These are phyloP conservation scores for Scutellaria galericulata DNA, from an alignment of 257 asterid genomes.

Conservation along the genomic window DNA sequence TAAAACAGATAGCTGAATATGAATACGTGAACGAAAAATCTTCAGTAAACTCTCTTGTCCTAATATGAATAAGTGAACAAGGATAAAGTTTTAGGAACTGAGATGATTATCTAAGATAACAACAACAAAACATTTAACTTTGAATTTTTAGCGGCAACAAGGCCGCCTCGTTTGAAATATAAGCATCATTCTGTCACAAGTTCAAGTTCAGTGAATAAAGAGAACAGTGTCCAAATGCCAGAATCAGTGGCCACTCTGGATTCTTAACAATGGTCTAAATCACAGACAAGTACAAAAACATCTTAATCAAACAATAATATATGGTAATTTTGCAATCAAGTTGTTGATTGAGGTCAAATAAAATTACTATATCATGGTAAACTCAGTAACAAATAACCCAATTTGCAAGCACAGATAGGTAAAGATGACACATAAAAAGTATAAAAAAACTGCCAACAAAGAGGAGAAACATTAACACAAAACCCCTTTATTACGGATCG, in stretches of 20 bases:
- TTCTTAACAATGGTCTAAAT: not conserved
- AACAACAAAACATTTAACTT: constrained; percentile 38
- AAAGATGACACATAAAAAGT: not conserved
- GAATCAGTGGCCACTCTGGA: not conserved
- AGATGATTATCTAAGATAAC: constrained; percentile 31
- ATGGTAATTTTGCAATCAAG: constrained; percentile 14
- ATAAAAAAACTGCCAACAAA: not conserved
- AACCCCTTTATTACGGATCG: not conserved
- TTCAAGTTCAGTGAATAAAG: not conserved
- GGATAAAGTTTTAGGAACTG: constrained; percentile 30
- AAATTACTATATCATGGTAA: not conserved
- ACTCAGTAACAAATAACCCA: not conserved
- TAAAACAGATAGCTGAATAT: constrained; percentile 28
- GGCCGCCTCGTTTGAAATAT: constrained; percentile 15
- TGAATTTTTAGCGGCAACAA: constrained; percentile 35
- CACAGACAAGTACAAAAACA: constrained; percentile 5
- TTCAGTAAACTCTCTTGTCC: constrained; percentile 33
- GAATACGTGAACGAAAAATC: constrained; percentile 35
- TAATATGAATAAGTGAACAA: constrained; percentile 34
- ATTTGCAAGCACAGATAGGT: not conserved
- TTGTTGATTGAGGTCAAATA: not conserved
- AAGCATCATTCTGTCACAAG: constrained; percentile 14
- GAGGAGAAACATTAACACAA: constrained; percentile 7
- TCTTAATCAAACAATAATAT: constrained; percentile 15
- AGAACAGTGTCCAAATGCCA: constrained; percentile 9